A percentile compares a stretch with the other conserved stretches of the same genome.
These are phyloP conservation scores for Platanus orientalis DNA, from an alignment of 164 flowering plant species.

Conservation along the genomic window DNA sequence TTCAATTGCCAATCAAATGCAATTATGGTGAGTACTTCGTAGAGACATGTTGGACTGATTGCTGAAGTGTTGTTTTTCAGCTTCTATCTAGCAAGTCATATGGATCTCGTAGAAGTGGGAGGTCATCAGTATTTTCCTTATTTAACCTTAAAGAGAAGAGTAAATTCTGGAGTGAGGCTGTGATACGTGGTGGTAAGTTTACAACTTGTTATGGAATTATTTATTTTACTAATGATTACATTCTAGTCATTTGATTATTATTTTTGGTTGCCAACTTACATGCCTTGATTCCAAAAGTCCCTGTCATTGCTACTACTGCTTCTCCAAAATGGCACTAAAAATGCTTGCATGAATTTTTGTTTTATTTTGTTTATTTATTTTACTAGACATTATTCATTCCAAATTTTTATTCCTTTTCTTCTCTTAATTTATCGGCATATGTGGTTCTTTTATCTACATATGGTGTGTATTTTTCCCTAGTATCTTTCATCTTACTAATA, in stretches of 20 bases:
- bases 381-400: not conserved
- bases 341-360: not conserved
- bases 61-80: constrained; percentile 27
- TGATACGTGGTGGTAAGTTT: constrained; percentile 57
- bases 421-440: not conserved
- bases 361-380: not conserved
- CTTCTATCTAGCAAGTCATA: constrained; percentile 25
- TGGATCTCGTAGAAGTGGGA: constrained; percentile 49
- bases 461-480: not conserved
- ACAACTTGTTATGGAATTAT: not conserved
- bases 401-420: not conserved
- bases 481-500: not conserved
- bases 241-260: no score
- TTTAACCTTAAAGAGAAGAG: constrained; percentile 91
- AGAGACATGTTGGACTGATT: not conserved
- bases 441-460: not conserved
- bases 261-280: no score
- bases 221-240: no score
- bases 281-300: no score
- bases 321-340: no score
- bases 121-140: constrained; percentile 82
- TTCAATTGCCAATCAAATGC: not conserved
- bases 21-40: not conserved
- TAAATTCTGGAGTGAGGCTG: constrained; percentile 86
- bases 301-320: no score